Conservation (phyloP, 2,329 filamentous ascomycete genomes). For the Botrytis cinerea region DNA sequence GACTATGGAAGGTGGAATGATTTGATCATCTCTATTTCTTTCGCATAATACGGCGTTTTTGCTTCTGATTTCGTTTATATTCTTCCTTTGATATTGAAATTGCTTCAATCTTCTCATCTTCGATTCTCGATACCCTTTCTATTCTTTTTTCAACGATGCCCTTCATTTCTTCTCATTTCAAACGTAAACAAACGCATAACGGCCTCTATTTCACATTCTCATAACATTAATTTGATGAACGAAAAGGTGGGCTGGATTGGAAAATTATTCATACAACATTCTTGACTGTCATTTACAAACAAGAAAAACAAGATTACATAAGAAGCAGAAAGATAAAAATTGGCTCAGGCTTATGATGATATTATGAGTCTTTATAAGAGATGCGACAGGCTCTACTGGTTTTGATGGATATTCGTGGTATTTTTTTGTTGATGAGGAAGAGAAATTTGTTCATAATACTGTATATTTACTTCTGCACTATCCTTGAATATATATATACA, state of each 20-base stretch:
- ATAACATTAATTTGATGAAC: slow-evolving; percentile 15
- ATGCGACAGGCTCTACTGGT: slow-evolving; percentile 2
- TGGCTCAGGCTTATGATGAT: slow-evolving; percentile 11
- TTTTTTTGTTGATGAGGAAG: slow-evolving; percentile 19
- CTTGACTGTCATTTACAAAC: slow-evolving; percentile 20
- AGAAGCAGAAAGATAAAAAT: slow-evolving; percentile 16
- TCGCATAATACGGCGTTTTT: slow-evolving; percentile 24
- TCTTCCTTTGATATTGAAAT: neutral
- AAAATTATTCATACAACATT: slow-evolving; percentile 8
- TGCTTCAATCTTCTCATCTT: slow-evolving; percentile 14
- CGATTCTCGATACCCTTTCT: slow-evolving; percentile 32
- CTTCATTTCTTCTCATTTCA: slow-evolving; percentile 22
- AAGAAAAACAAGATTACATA: slow-evolving; percentile 1
- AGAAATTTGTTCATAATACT: slow-evolving; percentile 32
- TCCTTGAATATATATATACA: slow-evolving; percentile 31
- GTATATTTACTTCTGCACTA: slow-evolving; percentile 36
- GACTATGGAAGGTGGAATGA: slow-evolving; percentile 42
- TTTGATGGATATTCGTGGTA: slow-evolving; percentile 2
- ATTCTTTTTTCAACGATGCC: slow-evolving; percentile 1
- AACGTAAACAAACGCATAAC: slow-evolving; percentile 21
- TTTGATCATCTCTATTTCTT: slow-evolving; percentile 32
- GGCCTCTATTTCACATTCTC: slow-evolving; percentile 15
- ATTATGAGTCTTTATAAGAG: slow-evolving; percentile 28
- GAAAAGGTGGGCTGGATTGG: slow-evolving; percentile 8
- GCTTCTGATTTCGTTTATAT: neutral